Evolutionary conservation across 2,329 filamentous ascomycete genomes (phyloP).

Genomic region (Colletotrichum sp.): DNA sequence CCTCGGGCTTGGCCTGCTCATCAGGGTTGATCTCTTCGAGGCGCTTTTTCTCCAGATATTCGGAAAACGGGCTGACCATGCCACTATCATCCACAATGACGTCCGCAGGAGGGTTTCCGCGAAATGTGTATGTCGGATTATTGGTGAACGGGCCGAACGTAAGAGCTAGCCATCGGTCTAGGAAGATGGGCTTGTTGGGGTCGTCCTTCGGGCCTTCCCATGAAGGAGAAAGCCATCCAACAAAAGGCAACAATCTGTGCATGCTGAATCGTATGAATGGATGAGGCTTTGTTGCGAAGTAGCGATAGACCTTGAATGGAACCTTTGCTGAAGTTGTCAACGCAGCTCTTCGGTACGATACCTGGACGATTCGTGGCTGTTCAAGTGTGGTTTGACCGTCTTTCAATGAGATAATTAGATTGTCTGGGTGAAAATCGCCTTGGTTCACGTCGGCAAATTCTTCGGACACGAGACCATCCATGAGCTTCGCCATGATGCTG

Average conservation of each 20-base stretch:
- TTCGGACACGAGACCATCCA: not conserved
- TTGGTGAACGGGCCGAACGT: not conserved
- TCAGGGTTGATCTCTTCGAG: too few species aligned
- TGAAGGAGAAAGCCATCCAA: not conserved
- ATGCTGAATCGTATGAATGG: not conserved
- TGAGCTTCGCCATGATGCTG: not conserved
- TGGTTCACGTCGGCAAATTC: not conserved
- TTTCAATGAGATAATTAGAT: not conserved
- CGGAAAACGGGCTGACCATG: too few species aligned
- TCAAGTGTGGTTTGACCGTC: not conserved
- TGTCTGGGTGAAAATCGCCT: not conserved
- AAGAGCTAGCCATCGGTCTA: not conserved
- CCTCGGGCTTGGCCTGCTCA: too few species aligned
- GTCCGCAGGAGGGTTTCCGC: accelerated
- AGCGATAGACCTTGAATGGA: not conserved
- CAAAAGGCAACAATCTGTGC: not conserved
- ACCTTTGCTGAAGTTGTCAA: not conserved
- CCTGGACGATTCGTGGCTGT: not conserved
- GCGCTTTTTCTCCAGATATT: too few species aligned
- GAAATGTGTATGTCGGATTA: accelerated
- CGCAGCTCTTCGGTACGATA: not conserved
- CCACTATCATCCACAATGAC: too few species aligned
- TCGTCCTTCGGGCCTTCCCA: not conserved
- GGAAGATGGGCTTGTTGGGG: not conserved
- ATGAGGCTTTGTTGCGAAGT: not conserved